Base-by-base conservation (phyloP, 2,329 filamentous ascomycete genomes). In the Lasiodiplodia sp. region DNA sequence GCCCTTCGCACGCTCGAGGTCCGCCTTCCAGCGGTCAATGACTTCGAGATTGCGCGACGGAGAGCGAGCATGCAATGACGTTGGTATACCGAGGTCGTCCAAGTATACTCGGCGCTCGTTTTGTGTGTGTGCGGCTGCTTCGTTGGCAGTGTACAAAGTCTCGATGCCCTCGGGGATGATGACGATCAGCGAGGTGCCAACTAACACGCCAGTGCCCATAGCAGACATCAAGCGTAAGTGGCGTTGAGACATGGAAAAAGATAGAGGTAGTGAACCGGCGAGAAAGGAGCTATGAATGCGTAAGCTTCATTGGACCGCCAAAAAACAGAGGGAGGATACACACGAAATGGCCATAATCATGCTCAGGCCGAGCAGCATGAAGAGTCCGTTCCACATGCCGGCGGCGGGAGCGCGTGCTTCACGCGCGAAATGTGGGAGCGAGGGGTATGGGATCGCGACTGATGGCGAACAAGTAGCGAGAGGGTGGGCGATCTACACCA, bases 81-180 rank as follows among this genome's bases (percentile, higher is more conserved):
- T 16, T 7, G 55, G 65, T 10, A 52, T 21, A 3, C 34, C 28
- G n/a, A 52, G 40, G 40, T 58, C 65, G 31, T 67, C 40, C n/a
- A 57, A 25, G 10, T 67, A 52, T 25, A 67, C 44, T 14, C 60
- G 55, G 8, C 65, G 65, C 8, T 51, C 47, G 3, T 49, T 21
- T 14, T 58, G 53, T 16, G 56, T 40, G 23, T 63, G 57, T 2
- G 49, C 31, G 25, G 52, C 56, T 37, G 60, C 55, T 25, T 60
- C 58, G 63, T 75, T 80, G 47, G 87, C 85, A 73, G 82, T 89
- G 73, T 96, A 93, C 68, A 97, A 86, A 3, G 96, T 95, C 78
- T 97, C 94, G 69, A 98, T 91, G 47, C 96, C 96, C 80, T 99
- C 96, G 0, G 96, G 96, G 75, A 99, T 97, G 76, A 99, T 98